Percentiles rank a stretch among this genome's conserved stretches.
phyloP scores from a whole-genome alignment of 2,329 filamentous ascomycete genomes.

The Aspergillus aculeatinus region DNA sequence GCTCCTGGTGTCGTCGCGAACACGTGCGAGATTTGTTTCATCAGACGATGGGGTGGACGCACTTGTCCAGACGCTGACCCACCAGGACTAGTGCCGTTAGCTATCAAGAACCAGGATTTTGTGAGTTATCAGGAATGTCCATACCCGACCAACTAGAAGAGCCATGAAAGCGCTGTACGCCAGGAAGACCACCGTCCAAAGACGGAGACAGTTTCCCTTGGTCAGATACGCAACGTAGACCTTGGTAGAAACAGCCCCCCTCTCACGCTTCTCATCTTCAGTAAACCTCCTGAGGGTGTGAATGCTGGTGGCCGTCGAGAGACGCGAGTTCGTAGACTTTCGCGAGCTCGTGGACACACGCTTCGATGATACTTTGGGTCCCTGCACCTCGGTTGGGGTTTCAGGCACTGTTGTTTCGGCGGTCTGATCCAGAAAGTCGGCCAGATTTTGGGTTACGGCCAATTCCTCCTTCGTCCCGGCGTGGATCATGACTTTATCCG shows the following conservation, averaged over 20 bases:
- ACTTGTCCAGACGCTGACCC: conserved; percentile 49
- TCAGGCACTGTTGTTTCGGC: conserved; percentile 45
- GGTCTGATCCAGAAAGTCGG: conserved; percentile 42
- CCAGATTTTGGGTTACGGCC: conserved; percentile 40
- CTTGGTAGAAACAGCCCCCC: conserved; percentile 64
- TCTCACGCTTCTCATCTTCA: conserved; percentile 71
- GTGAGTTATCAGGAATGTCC: conserved; percentile 16
- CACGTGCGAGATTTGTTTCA: not conserved
- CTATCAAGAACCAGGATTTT: not conserved
- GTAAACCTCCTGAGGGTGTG: conserved; percentile 65
- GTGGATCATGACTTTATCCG: conserved; percentile 64
- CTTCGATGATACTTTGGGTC: conserved; percentile 11
- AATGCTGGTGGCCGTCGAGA: conserved; percentile 18
- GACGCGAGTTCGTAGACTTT: conserved; percentile 4
- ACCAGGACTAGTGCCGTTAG: conserved; percentile 41
- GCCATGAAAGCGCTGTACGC: conserved; percentile 58
- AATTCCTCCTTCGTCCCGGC: conserved; percentile 65
- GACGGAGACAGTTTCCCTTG: conserved; percentile 62
- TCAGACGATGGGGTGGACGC: conserved; percentile 24
- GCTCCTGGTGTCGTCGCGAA: not conserved
- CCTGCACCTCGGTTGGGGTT: conserved; percentile 6
- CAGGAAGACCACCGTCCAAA: conserved; percentile 57
- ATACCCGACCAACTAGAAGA: conserved; percentile 53
- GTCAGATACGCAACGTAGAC: conserved; percentile 69
- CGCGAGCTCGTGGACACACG: conserved; percentile 13